Evolutionary conservation across 1,284 basidiomycete species (phyloP).

Genomic region (Tremellales sp.): DNA sequence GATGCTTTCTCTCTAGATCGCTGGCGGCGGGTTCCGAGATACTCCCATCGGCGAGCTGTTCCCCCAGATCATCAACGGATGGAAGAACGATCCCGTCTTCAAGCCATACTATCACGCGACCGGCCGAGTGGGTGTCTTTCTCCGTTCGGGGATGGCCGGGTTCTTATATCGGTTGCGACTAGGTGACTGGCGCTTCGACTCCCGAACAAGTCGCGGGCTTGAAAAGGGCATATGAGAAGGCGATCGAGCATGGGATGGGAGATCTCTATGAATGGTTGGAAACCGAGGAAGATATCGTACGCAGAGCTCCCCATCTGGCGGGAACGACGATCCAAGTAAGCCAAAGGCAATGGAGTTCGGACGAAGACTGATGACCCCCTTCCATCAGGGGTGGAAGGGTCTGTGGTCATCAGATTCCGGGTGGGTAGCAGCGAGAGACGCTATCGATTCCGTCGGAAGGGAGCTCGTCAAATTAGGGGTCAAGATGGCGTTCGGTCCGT

Average conservation of each 20-base stretch:
- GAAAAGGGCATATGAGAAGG: constrained; percentile 22
- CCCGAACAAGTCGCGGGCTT: too few species aligned
- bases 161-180: too few species aligned
- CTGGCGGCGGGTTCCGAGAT: too few species aligned
- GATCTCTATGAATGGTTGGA: constrained; percentile 25
- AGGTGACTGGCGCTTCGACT: too few species aligned
- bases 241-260: constrained; percentile 10
- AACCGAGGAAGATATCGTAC: constrained; percentile 26
- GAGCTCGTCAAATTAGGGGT: constrained; percentile 35
- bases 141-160: too few species aligned
- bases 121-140: constrained; percentile 27
- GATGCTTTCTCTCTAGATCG: too few species aligned
- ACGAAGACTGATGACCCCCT: constrained; percentile 4
- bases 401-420: constrained; percentile 32
- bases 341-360: constrained; percentile 10
- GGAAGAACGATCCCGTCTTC: constrained; percentile 39
- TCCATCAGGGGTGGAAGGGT: constrained; percentile 34
- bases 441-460: constrained; percentile 35
- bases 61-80: too few species aligned
- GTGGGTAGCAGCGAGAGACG: constrained; percentile 42
- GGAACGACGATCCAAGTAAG: constrained; percentile 18
- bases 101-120: constrained; percentile 33
- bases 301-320: constrained; percentile 21
- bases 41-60: too few species aligned
- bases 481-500: constrained; percentile 33